Evolutionary conservation across 768 basidiomycete species (phyloP).

Genomic region (Gyrodon lividus): DNA sequence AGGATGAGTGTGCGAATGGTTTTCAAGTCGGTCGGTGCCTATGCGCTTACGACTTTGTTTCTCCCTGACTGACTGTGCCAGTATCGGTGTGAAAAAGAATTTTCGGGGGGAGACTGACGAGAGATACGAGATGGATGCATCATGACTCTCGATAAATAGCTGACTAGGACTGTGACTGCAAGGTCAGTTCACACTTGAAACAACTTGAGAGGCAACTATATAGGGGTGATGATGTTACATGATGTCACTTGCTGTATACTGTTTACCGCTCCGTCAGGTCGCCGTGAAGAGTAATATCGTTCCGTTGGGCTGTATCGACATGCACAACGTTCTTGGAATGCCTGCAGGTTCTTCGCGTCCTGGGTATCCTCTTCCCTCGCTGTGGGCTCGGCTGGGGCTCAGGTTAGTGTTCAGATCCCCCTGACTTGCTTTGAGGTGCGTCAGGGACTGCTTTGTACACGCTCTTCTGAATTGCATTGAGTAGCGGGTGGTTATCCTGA

Average conservation of each 20-base stretch:
- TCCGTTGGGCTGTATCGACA: neutral
- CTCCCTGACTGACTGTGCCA: conserved; percentile 34
- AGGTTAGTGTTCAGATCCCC: neutral
- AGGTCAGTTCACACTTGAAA: neutral
- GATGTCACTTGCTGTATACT: conserved; percentile 26
- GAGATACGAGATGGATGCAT: conserved; percentile 26
- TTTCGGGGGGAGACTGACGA: conserved; percentile 23
- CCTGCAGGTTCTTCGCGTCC: conserved; percentile 11
- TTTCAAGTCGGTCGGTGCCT: neutral
- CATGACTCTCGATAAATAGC: neutral
- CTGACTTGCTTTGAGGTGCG: conserved; percentile 5
- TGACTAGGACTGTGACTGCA: neutral
- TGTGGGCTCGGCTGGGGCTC: conserved; percentile 6
- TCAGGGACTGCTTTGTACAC: conserved; percentile 2
- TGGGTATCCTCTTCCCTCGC: conserved; percentile 1
- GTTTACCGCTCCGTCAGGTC: conserved; percentile 1
- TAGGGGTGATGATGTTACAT: conserved; percentile 24
- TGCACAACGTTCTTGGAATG: conserved; percentile 3
- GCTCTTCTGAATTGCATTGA: neutral
- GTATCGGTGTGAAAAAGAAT: conserved; percentile 30
- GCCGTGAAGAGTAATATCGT: neutral
- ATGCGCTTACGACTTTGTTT: conserved; percentile 30
- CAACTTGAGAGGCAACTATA: too few relatives aligned
- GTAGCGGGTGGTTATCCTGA: neutral
- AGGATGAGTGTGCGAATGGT: neutral